Evolutionary conservation across 345 rosid genomes (phyloP), one percentile per base, ranked within the genome.

Genomic region (Rubroshorea leprosula): DNA sequence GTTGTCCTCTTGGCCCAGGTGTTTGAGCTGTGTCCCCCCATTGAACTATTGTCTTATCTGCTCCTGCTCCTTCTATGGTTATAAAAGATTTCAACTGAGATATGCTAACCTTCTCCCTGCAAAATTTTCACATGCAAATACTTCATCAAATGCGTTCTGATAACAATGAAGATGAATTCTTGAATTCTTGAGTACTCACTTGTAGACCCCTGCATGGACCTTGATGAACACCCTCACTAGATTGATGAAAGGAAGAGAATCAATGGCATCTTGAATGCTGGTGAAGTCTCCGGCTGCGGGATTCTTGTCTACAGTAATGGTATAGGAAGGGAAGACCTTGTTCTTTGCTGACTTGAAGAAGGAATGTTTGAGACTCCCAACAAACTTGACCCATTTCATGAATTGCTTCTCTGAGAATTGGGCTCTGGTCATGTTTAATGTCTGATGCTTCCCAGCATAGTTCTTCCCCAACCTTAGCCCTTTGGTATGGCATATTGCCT

Each of bases 11-110:
- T 3, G 85, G 54, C 6, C 89, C 99, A 1, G 71, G 87, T 16
- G 84, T 89, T 65, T 89, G 83, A 57, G 99, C 99, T 0, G 90
- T 93, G 80, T 93, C 99, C 55, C 96, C 96, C 97, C 97, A 89
- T 72, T 93, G 80, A 51, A 93, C 86, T 11, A 74, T 79, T 41
- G 99, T 89, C 48, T 75, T 80, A 27, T 87, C 96, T 51, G 97
- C 97, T 54, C 99, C 97, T 29, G 83, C 91, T 56, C 99, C 99
- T 80, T 87, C 68, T 60, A 93, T 79, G 17, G 97, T 89, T 73
- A 93, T 74, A 72, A 72, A 93, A 38, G 97, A 80, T 66, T 89
- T 93, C 64, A 83, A 69, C 65, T 78, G 78, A 0, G 99, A 85
- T 63, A 93, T 83, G 44, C 16, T 82, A 29, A 93, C 97, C 55